phyloP scores from a whole-genome alignment of 2,329 filamentous ascomycete genomes.

The Trichophyton verrucosum region DNA sequence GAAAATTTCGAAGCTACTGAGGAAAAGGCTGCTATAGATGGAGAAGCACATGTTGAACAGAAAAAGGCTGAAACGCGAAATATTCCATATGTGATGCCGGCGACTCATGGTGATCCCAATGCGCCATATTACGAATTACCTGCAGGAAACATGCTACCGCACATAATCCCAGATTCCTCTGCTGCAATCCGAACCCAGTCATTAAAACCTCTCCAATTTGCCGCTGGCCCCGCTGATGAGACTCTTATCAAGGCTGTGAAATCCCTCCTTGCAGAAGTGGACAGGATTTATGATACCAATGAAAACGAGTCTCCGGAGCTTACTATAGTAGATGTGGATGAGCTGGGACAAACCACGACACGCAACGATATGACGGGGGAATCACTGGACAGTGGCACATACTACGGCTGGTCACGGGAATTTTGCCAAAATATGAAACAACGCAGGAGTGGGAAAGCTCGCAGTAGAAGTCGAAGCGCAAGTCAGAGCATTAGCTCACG shows the following conservation, averaged over 20 bases:
- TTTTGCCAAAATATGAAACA: slow-evolving; percentile 74
- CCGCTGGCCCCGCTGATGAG: slow-evolving; percentile 54
- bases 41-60: slow-evolving; percentile 22
- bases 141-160: slow-evolving; percentile 66
- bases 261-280: slow-evolving; percentile 54
- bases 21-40: slow-evolving; percentile 21
- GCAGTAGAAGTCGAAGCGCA: slow-evolving; percentile 31
- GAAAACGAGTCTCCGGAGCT: slow-evolving; percentile 38
- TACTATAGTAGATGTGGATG: slow-evolving; percentile 52
- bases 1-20: slow-evolving; percentile 31
- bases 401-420: slow-evolving; percentile 73
- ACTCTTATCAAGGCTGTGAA: slow-evolving; percentile 57
- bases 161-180: slow-evolving; percentile 63
- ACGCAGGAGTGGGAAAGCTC: slow-evolving; percentile 19
- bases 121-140: slow-evolving; percentile 72
- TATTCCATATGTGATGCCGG: slow-evolving; percentile 57
- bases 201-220: slow-evolving; percentile 59
- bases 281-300: slow-evolving; percentile 52
- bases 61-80: slow-evolving; percentile 36
- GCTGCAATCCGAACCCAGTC: slow-evolving; percentile 58
- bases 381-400: slow-evolving; percentile 55
- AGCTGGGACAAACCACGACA: slow-evolving; percentile 57
- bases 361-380: slow-evolving; percentile 56
- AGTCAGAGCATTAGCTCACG: slow-evolving; percentile 36
- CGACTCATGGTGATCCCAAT: slow-evolving; percentile 61